Evolutionary conservation across 768 basidiomycete genomes (phyloP).

Genomic region (Hydnomerulius pinastri): DNA sequence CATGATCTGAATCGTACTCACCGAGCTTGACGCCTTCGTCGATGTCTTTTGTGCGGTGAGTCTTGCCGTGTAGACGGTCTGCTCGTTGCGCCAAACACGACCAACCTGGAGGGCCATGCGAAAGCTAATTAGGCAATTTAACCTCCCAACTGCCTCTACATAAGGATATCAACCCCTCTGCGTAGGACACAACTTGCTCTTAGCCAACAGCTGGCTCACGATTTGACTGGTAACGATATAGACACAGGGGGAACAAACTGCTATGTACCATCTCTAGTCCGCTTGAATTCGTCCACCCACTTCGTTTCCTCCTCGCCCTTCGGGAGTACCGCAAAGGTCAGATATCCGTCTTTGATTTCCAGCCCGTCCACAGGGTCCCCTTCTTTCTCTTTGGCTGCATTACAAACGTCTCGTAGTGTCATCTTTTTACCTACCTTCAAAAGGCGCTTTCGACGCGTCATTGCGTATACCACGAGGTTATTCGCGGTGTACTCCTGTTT

Average conservation of each 20-base stretch:
- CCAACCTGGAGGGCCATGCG: constrained; percentile 17
- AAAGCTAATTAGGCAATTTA: constrained; percentile 13
- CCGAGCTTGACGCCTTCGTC: constrained; percentile 67
- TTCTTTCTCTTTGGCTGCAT: constrained; percentile 58
- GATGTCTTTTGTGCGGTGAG: constrained; percentile 33
- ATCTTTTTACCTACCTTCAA: constrained; percentile 93
- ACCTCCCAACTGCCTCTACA: constrained; percentile 2
- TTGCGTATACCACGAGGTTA: constrained; percentile 79
- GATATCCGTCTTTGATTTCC: constrained; percentile 79
- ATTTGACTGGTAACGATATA: no score
- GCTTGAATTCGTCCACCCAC: constrained; percentile 91
- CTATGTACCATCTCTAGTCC: constrained; percentile 36
- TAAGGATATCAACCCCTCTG: not conserved
- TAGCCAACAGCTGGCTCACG: no score
- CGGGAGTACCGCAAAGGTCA: constrained; percentile 78
- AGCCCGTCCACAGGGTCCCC: constrained; percentile 73
- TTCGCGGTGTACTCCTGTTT: constrained; percentile 63
- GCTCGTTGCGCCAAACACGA: constrained; percentile 29
- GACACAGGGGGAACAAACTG: no score
- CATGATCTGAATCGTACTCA: constrained; percentile 52
- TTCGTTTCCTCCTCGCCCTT: constrained; percentile 74
- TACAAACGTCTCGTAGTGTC: constrained; percentile 77
- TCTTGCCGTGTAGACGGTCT: constrained; percentile 8
- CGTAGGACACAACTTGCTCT: no score
- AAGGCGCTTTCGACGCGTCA: constrained; percentile 71